Percentiles rank a stretch among this genome's conserved stretches.
phyloP scores from a whole-genome alignment of 2,329 filamentous ascomycete genomes.

The Ophiostoma tasmaniense region DNA sequence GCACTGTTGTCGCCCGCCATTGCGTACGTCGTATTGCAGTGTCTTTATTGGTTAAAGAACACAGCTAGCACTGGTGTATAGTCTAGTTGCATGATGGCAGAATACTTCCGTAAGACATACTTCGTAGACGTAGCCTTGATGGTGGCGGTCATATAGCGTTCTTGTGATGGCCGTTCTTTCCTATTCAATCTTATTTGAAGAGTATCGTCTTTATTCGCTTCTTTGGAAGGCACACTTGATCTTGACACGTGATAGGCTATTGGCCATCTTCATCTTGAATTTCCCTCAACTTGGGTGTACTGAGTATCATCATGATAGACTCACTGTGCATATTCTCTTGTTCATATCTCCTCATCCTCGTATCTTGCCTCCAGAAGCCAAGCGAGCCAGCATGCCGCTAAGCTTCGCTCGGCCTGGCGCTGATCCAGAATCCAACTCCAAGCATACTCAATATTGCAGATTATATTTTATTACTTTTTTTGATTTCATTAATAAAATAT shows the following conservation, averaged over 20 bases:
- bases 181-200: not conserved
- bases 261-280: not conserved
- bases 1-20: not conserved
- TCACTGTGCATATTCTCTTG: not conserved
- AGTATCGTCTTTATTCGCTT: too few relatives aligned
- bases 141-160: not conserved
- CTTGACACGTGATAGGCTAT: not conserved
- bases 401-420: slow-evolving; percentile 14
- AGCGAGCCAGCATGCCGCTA: slow-evolving; percentile 15
- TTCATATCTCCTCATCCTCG: not conserved
- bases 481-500: not conserved
- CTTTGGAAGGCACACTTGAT: not conserved
- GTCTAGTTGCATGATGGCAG: not conserved
- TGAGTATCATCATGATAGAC: not conserved
- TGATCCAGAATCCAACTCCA: slow-evolving; percentile 13
- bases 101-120: not conserved
- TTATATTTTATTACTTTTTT: not conserved
- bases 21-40: slow-evolving; percentile 1
- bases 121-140: not conserved
- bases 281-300: not conserved
- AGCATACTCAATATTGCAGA: not conserved
- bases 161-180: not conserved
- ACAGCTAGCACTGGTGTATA: not conserved
- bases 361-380: slow-evolving; percentile 6
- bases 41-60: not conserved